These are phyloP conservation scores for Wickerhamomyces chaumierensis DNA, from an alignment of 805 yeast species.

Conservation along the genomic window DNA sequence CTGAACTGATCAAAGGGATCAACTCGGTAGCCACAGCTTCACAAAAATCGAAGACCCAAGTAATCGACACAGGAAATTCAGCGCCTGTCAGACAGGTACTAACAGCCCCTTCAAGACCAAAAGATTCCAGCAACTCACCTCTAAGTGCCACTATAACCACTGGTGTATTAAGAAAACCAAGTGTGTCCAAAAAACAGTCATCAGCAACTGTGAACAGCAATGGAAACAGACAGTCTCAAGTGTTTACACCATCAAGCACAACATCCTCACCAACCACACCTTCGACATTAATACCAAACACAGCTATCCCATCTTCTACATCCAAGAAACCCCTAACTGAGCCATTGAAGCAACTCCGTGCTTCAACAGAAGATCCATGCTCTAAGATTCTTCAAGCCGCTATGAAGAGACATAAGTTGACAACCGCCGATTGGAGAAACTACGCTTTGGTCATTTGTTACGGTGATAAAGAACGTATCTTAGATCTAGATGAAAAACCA, in stretches of 20 bases:
- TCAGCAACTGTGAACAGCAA: no score
- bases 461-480: constrained; percentile 79
- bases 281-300: neutral
- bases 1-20: no score
- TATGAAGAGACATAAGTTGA: constrained; percentile 68
- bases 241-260: constrained; percentile 1
- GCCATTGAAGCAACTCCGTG: constrained; percentile 73
- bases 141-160: neutral
- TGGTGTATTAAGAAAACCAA: neutral
- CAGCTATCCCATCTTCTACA: constrained; percentile 1
- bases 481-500: constrained; percentile 81
- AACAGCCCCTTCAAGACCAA: no score
- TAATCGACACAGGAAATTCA: no score
- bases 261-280: constrained; percentile 3
- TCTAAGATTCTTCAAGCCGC: constrained; percentile 81
- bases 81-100: no score
- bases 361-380: constrained; percentile 87
- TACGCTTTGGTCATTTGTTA: constrained; percentile 84
- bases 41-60: no score
- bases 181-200: neutral
- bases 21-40: no score
- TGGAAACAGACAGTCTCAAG: neutral
- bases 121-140: neutral
- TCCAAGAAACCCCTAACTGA: constrained; percentile 28
- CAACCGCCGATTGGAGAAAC: constrained; percentile 69